These are phyloP conservation scores for Ophioceras dolichostomum DNA, from an alignment of 2,329 filamentous ascomycete species.

Conservation along the genomic window DNA sequence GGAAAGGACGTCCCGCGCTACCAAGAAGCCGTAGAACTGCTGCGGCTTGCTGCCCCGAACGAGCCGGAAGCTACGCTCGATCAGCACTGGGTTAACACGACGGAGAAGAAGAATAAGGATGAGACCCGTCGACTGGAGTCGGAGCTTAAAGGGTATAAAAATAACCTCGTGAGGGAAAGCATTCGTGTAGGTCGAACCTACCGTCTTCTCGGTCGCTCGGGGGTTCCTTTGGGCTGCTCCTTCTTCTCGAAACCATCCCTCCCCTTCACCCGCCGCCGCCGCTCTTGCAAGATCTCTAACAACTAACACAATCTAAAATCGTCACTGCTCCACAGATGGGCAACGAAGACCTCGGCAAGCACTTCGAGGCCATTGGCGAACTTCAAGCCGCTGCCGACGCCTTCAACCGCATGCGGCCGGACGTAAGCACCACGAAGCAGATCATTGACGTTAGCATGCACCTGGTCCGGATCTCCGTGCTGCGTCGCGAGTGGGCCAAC, in stretches of 20 bases:
- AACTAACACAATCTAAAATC: too few species aligned
- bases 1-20: constrained; percentile 66
- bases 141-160: constrained; percentile 87
- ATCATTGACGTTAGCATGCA: constrained; percentile 73
- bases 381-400: constrained; percentile 61
- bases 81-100: constrained; percentile 60
- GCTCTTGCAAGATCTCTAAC: too few species aligned
- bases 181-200: constrained; percentile 54
- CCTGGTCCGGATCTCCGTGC: constrained; percentile 61
- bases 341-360: constrained; percentile 79
- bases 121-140: constrained; percentile 68
- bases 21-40: constrained; percentile 50
- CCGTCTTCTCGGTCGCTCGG: not conserved
- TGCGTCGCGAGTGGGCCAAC: constrained; percentile 65
- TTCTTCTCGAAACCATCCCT: too few species aligned
- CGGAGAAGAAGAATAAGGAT: constrained; percentile 50
- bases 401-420: constrained; percentile 79
- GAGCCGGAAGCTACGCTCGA: constrained; percentile 60
- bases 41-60: constrained; percentile 50
- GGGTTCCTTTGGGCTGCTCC: too few species aligned
- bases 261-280: too few species aligned
- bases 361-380: constrained; percentile 70
- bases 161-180: constrained; percentile 94
- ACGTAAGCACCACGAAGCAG: constrained; percentile 73
- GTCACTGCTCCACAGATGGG: too few species aligned